phyloP scores from a whole-genome alignment of 768 basidiomycete genomes.

The Suillus paluster region DNA sequence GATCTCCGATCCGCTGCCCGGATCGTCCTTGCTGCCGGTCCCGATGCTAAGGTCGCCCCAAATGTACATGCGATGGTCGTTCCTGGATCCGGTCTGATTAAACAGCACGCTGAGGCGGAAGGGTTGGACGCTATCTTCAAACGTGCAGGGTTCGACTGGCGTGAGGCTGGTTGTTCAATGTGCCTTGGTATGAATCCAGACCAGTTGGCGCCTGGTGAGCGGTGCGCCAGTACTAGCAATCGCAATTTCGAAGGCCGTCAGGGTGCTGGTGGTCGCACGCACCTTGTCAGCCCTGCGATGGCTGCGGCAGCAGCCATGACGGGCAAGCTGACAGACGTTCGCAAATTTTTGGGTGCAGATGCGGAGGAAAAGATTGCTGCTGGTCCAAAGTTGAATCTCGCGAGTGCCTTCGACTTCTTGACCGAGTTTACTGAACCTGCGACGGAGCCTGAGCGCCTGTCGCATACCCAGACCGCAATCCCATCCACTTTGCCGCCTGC shows the following conservation, averaged over 20 bases:
- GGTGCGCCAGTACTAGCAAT: conserved; percentile 92
- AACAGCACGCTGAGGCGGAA: conserved; percentile 89
- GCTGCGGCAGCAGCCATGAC: conserved; percentile 89
- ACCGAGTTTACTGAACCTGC: conserved; percentile 66
- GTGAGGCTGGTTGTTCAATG: conserved; percentile 96
- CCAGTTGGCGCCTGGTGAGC: conserved; percentile 78
- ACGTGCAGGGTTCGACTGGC: conserved; percentile 93
- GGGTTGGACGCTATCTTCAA: conserved; percentile 86
- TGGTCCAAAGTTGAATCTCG: conserved; percentile 65
- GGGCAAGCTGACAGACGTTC: conserved; percentile 83
- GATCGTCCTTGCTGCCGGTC: conserved; percentile 75
- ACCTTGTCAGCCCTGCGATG: conserved; percentile 91
- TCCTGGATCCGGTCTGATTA: conserved; percentile 89
- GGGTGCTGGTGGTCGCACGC: conserved; percentile 87
- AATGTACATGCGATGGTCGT: conserved; percentile 88
- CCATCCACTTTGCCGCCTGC: conserved; percentile 41
- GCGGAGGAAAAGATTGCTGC: conserved; percentile 49
- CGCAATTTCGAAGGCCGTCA: conserved; percentile 93
- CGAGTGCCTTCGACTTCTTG: conserved; percentile 77
- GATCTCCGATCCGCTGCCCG: conserved; percentile 87
- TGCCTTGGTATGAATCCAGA: conserved; percentile 97
- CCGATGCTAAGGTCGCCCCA: conserved; percentile 72
- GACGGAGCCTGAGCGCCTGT: conserved; percentile 48
- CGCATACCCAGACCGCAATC: conserved; percentile 36
- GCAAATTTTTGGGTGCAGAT: conserved; percentile 64